Evolutionary conservation across 1,139 yeast genomes (phyloP).

Genomic region (Yamadazyma spencermartinsiae): DNA sequence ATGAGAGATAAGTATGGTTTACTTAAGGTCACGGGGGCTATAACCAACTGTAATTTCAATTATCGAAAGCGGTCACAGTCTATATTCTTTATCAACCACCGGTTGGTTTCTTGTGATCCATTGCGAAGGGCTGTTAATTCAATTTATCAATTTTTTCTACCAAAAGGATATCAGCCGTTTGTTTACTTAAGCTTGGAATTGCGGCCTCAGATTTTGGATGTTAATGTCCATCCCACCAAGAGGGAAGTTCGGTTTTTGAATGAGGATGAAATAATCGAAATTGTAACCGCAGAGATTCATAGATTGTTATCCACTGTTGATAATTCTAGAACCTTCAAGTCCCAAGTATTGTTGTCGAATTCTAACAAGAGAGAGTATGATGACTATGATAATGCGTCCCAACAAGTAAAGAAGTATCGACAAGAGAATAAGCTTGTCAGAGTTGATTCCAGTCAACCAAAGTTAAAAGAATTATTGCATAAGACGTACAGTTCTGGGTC

Average conservation of each 20-base stretch:
- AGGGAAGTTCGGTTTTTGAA: slow-evolving; percentile 83
- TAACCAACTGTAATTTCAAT: slow-evolving; percentile 71
- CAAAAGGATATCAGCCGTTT: slow-evolving; percentile 80
- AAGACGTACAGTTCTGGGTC: background rate
- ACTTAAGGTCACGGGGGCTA: slow-evolving; percentile 52
- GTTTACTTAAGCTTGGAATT: slow-evolving; percentile 69
- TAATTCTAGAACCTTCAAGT: slow-evolving; percentile 64
- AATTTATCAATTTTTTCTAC: slow-evolving; percentile 65
- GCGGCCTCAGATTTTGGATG: slow-evolving; percentile 74
- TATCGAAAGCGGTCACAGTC: slow-evolving; percentile 70
- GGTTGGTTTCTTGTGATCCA: slow-evolving; percentile 84
- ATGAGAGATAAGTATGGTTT: slow-evolving; percentile 46
- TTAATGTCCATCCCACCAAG: slow-evolving; percentile 94
- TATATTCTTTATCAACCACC: slow-evolving; percentile 78
- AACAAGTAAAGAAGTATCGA: slow-evolving; percentile 31
- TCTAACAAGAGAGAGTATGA: slow-evolving; percentile 19
- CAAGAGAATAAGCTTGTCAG: slow-evolving; percentile 70
- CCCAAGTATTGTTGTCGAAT: slow-evolving; percentile 51
- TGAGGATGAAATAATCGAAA: slow-evolving; percentile 83
- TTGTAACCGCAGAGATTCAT: slow-evolving; percentile 53
- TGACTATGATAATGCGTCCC: slow-evolving; percentile 12
- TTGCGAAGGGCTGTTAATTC: slow-evolving; percentile 67
- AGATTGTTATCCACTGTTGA: slow-evolving; percentile 59
- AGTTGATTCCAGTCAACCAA: slow-evolving; percentile 56
- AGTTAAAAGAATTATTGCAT: slow-evolving; percentile 17